Percentiles rank a stretch among this genome's conserved stretches.
Evolutionary conservation across 305 asterid genomes (phyloP).

Genomic region (Stenogyne calaminthoides): DNA sequence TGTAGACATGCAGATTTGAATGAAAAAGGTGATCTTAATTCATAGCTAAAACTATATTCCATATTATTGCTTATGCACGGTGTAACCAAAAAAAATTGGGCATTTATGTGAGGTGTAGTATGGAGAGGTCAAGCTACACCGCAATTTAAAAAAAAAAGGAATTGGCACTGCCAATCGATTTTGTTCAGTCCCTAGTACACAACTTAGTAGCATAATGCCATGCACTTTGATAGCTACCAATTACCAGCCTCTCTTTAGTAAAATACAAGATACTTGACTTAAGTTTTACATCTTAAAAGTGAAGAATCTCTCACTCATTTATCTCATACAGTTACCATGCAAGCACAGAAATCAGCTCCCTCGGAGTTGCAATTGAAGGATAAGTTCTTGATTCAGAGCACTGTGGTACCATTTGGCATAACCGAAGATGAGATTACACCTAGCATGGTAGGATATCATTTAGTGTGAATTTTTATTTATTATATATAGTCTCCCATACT

Average conservation of each 20-base stretch:
- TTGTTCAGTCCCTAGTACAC: neutral
- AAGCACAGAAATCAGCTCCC: conserved; percentile 73
- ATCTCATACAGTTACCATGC: conserved; percentile 73
- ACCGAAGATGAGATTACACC: conserved; percentile 71
- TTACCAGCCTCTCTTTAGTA: neutral
- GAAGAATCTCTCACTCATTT: conserved; percentile 27
- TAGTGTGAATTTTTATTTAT: conserved; percentile 25
- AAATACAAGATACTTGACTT: conserved; percentile 17
- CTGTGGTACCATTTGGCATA: conserved; percentile 71
- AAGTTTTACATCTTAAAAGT: conserved; percentile 21
- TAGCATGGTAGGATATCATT: conserved; percentile 59
- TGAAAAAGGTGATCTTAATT: neutral
- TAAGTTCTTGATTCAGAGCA: conserved; percentile 82
- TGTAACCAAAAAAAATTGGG: neutral
- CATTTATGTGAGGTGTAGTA: neutral
- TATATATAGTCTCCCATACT: conserved; percentile 25
- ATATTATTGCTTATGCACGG: neutral
- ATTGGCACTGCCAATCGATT: neutral
- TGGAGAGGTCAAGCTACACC: neutral
- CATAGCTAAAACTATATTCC: neutral
- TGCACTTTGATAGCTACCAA: neutral
- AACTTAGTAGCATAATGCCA: neutral
- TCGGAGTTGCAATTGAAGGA: conserved; percentile 79
- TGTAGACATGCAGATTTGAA: neutral
- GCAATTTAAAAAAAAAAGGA: neutral